These are phyloP conservation scores for Globisporangium cylindrosporum DNA, from an alignment of 352 stramenopile species.

Conservation along the genomic window DNA sequence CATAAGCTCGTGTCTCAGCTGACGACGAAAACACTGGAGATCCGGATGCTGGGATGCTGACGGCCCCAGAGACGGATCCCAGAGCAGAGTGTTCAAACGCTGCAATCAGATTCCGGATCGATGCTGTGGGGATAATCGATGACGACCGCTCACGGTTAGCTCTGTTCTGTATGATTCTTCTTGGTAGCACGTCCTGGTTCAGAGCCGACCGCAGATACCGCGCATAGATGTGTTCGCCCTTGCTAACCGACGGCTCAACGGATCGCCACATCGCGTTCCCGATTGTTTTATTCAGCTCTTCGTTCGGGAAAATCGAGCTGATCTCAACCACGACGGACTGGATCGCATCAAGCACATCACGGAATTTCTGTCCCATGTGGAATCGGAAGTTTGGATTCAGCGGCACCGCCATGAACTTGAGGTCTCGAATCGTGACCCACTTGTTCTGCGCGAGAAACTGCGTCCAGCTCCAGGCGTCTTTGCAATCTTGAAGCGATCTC, in stretches of 20 bases:
- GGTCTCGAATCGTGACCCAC: conserved; percentile 53
- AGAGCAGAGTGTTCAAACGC: conserved; percentile 26
- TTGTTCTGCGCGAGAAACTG: conserved; percentile 41
- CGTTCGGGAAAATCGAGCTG: conserved; percentile 72
- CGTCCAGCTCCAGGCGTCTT: conserved; percentile 35
- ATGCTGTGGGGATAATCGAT: conserved; percentile 17
- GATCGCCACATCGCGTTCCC: conserved; percentile 52
- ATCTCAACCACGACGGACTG: conserved; percentile 63
- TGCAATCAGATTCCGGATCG: conserved; percentile 24
- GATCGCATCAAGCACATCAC: conserved; percentile 54
- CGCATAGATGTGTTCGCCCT: conserved; percentile 67
- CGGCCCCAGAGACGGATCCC: conserved; percentile 10
- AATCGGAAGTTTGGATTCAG: conserved; percentile 62
- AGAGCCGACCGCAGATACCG: conserved; percentile 70
- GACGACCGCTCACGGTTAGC: conserved; percentile 8
- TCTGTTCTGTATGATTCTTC: not conserved
- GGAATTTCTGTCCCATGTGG: conserved; percentile 64
- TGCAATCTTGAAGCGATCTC: conserved; percentile 35
- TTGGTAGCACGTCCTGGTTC: conserved; percentile 34
- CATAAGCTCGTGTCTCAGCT: not conserved
- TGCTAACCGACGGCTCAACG: conserved; percentile 49
- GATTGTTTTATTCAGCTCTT: conserved; percentile 54
- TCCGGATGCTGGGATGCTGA: not conserved
- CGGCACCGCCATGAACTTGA: conserved; percentile 44
- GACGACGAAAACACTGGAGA: not conserved